Base-by-base conservation (phyloP, 495 filamentous ascomycete genomes). In the Tetracladium setigerum region DNA sequence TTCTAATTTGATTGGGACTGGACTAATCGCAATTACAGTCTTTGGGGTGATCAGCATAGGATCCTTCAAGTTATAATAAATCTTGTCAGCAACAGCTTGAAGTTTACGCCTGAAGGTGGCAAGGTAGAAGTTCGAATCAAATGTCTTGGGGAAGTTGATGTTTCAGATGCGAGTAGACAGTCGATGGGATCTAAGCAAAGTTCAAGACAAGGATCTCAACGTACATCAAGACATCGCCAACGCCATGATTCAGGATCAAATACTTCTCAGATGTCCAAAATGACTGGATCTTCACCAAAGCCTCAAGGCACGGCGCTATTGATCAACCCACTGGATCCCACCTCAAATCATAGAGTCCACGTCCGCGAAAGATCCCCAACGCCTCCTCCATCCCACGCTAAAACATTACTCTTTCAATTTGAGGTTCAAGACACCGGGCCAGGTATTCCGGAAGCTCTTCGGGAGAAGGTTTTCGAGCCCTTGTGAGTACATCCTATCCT, bases 1-100 rank as follows among this genome's bases (percentile, higher is more conserved):
- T 14, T 7, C 19, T n/a, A 18, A 10, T 4, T 31, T 13, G 24
- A 81, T 83, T 76, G 66, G 5, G n/a, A 38, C 36, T 14, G 5
- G 16, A n/a, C 44, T 47, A 31, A 49, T 15, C 10, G n/a, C 16
- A 12, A 19, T 2, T 27, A 44, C 17, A 53, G 83, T 40, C 69
- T 95, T 4, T 91, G 86, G 82, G 89, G 89, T n/a, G 90, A 95
- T 57, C 83, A 89, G 51, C 86, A 95, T 55, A 74, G 90, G 22
- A 88, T 95, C 27, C 64, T 94, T 11, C 89, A 95, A 57, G 84
- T 94, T 24, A 75, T 95, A 38, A 95, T 95, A 68, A 96, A 96
- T 58, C 72, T 96, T 12, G 87, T 95, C 34, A 87, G 84, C 65
- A 96, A 96, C 64, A 87, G 83, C 57, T 68, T 95, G 12, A 96